Percentiles rank a stretch among this genome's conserved stretches.
phyloP scores from a whole-genome alignment of 441 rosid species.

The Eruca vesicaria region DNA sequence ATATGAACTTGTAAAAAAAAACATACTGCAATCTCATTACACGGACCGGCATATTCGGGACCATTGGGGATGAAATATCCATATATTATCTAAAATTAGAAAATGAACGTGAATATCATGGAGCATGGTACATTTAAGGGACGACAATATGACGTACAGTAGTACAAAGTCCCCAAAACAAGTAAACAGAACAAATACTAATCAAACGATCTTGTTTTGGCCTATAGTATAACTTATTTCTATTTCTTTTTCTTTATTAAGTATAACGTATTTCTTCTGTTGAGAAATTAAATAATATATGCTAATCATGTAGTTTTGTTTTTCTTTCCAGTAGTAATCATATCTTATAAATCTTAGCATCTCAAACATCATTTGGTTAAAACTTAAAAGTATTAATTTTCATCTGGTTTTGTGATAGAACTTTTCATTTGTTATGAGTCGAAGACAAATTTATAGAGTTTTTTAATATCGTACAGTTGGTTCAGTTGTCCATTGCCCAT shows the following conservation, averaged over 20 bases:
- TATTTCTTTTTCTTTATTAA: too few species aligned
- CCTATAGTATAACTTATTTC: background rate
- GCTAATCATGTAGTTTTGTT: background rate
- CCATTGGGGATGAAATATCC: slow-evolving; percentile 3
- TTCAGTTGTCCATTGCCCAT: slow-evolving; percentile 16
- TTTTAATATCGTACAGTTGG: slow-evolving; percentile 1
- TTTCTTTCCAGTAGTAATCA: background rate
- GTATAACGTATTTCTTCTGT: background rate
- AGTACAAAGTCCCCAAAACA: background rate
- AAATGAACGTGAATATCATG: slow-evolving; percentile 20
- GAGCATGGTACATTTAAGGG: slow-evolving; percentile 20
- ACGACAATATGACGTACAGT: slow-evolving; percentile 19
- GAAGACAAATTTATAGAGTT: background rate
- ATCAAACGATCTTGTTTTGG: background rate
- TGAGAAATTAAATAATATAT: background rate
- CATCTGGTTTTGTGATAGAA: background rate
- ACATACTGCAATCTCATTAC: slow-evolving; percentile 10
- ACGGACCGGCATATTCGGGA: slow-evolving; percentile 25
- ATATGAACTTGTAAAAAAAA: background rate
- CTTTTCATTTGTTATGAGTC: background rate
- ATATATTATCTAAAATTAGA: background rate
- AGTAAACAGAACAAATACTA: slow-evolving; percentile 1
- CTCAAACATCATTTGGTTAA: background rate
- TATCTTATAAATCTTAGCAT: background rate
- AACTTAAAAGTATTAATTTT: background rate